Conservation (phyloP, 2,329 filamentous ascomycete species). For the Pezicula carpinea region DNA sequence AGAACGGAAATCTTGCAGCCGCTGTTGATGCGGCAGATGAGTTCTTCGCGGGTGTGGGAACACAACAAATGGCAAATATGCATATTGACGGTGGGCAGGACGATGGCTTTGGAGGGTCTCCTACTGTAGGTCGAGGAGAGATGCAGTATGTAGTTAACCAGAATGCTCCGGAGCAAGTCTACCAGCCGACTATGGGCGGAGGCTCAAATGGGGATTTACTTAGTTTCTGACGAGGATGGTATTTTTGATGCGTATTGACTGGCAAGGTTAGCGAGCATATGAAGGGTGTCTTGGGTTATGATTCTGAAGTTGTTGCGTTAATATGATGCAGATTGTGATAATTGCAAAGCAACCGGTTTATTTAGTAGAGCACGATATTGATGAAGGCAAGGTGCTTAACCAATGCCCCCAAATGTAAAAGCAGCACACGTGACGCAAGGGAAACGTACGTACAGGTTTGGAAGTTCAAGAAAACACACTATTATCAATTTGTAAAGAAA, state of each 20-base stretch:
- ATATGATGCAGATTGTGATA: neutral
- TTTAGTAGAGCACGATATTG: too few species aligned
- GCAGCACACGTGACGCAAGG: too few species aligned
- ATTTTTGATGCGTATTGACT: neutral
- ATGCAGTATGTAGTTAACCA: conserved; percentile 74
- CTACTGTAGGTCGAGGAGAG: conserved; percentile 41
- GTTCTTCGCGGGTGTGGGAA: conserved; percentile 79
- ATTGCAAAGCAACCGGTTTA: too few species aligned
- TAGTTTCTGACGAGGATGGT: conserved; percentile 43
- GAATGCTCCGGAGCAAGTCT: conserved; percentile 70
- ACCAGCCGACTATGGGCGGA: conserved; percentile 62
- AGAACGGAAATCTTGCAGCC: conserved; percentile 49
- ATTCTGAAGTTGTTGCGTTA: neutral
- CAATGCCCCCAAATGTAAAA: too few species aligned
- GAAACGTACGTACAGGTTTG: too few species aligned
- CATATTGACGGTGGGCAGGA: conserved; percentile 56
- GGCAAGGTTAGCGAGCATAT: neutral
- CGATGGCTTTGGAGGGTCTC: conserved; percentile 57
- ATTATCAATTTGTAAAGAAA: neutral
- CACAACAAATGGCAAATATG: conserved; percentile 69
- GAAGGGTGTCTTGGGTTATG: neutral
- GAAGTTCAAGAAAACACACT: neutral
- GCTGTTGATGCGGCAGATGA: conserved; percentile 82
- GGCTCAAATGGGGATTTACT: conserved; percentile 69
- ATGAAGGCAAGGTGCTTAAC: too few species aligned